These are phyloP conservation scores for Pseudonitzschia pungens DNA, from an alignment of 108 stramenopile species.

Conservation along the genomic window DNA sequence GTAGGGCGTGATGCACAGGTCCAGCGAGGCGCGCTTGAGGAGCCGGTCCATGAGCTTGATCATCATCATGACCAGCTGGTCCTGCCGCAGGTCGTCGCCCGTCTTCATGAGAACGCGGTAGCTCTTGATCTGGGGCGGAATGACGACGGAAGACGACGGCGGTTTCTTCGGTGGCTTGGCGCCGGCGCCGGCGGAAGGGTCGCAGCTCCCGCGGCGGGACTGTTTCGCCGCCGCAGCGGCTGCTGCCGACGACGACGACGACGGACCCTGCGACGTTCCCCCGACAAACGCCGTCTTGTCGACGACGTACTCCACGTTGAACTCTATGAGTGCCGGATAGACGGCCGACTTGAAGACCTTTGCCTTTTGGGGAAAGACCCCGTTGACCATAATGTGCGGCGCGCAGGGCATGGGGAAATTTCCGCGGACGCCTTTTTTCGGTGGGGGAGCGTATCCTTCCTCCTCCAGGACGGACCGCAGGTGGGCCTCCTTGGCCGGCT, in stretches of 20 bases:
- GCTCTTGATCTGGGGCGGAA: constrained; percentile 11
- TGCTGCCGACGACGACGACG: no score
- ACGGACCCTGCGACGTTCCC: background rate
- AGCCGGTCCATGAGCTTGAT: constrained; percentile 96
- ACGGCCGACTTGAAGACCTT: constrained; percentile 94
- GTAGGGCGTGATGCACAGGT: constrained; percentile 78
- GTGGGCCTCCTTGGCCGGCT: constrained; percentile 87
- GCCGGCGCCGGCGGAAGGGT: background rate
- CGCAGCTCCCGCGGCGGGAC: background rate
- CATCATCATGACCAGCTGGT: constrained; percentile 98
- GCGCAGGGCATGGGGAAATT: constrained; percentile 93
- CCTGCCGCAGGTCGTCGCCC: constrained; percentile 98
- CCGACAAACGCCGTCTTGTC: constrained; percentile 27
- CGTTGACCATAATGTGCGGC: constrained; percentile 79
- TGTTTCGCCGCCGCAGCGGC: background rate
- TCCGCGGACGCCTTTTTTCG: constrained; percentile 10
- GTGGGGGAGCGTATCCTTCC: constrained; percentile 40
- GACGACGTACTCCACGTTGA: constrained; percentile 60
- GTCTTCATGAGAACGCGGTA: constrained; percentile 97
- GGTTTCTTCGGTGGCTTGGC: no score
- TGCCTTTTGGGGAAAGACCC: constrained; percentile 58
- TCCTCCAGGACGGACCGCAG: constrained; percentile 66
- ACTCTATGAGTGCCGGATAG: constrained; percentile 94
- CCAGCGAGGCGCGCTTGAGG: constrained; percentile 93
- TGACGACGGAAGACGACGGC: no score